Base-by-base conservation (phyloP, 345 rosid genomes). In the Ricinus communis region DNA sequence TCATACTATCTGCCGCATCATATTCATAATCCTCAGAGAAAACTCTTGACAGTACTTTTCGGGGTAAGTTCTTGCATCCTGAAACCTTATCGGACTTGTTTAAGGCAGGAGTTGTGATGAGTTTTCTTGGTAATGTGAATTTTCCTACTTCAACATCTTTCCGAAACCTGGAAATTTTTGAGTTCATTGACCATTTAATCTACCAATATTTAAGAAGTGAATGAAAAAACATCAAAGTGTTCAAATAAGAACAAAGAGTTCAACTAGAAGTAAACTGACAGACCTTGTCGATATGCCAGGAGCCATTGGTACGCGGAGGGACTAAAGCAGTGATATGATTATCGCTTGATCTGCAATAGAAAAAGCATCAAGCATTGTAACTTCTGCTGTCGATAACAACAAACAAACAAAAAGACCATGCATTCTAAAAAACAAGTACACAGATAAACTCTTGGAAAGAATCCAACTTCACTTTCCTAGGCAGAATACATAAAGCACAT, bases 1-100 rank as follows among this genome's bases (percentile, higher is more conserved):
- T 76, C 59, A 47, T 52, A 71, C 71, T 79, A 60, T 83, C 72
- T 43, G 62, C 82, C 10, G 6, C 68, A 3, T 85, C 85, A n/a
- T 82, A 82, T 1, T 85, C 86, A 30, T 82, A 85, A 64, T 86
- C 87, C 74, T 85, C 90, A 0, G 88, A 83, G 76, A 88, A 88
- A 7, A 88, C 90, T 43, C 87, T 81, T 68, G 83, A 77, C 14
- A 85, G 82, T 36, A 31, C 83, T 65, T 60, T 84, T 65, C 11
- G 16, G 2, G 0, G 73, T 15, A 65, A 61, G 68, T 65, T 69
- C 59, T 69, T 79, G 52, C 72, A 59, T 18, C 16, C 27, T 27
- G 68, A 52, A 28, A 65, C 70, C 54, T 75, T 73, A 27, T 18
- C 28, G 22, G 62, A 50, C 53, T 11, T 57, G 4, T 33, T 33